Conservation (phyloP, 1,139 yeast species). For the Candida sp. region DNA sequence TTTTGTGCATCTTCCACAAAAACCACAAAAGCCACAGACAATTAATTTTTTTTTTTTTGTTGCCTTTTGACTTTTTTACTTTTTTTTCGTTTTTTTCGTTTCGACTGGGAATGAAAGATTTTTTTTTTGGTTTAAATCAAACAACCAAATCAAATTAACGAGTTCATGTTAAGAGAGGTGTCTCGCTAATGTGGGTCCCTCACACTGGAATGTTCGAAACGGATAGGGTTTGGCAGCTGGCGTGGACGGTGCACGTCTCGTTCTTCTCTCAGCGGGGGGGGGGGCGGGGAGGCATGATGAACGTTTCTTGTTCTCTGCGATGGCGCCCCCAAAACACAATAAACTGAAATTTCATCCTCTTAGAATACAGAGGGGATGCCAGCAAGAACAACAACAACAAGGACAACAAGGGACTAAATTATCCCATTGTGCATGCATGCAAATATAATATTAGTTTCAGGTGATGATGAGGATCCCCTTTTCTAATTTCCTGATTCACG, state of each 20-base stretch:
- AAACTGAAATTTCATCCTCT: too few species aligned
- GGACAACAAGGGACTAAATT: neutral
- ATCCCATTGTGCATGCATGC: neutral
- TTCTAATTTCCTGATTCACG: neutral
- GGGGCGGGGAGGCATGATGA: too few species aligned
- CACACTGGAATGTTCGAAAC: too few species aligned
- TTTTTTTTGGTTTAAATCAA: neutral
- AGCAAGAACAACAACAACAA: neutral
- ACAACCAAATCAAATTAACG: neutral
- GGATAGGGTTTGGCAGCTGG: too few species aligned
- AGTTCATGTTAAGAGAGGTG: neutral
- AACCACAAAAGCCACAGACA: too few species aligned
- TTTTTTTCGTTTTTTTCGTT: neutral
- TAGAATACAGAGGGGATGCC: neutral
- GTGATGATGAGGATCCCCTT: neutral
- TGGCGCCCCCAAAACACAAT: too few species aligned
- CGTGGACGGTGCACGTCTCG: too few species aligned
- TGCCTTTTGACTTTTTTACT: neutral
- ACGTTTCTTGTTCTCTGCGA: too few species aligned
- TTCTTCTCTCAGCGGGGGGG: too few species aligned
- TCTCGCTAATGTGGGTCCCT: too few species aligned
- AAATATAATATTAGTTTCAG: neutral
- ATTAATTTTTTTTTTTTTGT: too few species aligned
- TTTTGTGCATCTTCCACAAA: too few species aligned
- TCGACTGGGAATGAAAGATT: neutral